Evolutionary conservation across 176 grass and related monocot genomes (phyloP), one percentile per base, ranked within the genome.

Genomic region (Bothriochloa decipiens): DNA sequence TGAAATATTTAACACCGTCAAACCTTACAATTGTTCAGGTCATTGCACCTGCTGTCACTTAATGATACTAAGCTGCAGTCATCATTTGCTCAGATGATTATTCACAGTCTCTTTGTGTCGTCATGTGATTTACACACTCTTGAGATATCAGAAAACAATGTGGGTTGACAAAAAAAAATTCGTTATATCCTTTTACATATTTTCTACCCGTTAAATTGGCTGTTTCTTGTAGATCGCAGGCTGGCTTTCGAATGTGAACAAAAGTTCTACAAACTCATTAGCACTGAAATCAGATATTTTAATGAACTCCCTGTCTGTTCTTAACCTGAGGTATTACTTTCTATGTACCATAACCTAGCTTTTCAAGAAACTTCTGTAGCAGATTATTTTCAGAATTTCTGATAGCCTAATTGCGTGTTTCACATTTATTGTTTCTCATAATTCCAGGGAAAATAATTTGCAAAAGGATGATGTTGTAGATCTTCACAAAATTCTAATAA

Each of bases 391-490:
- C 28, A 23, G 46, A 67, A 65, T 70, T 76, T 72, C 0, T 67
- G 66, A 78, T 82, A 27, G 22, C 68, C 69, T 74, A 27, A 68
- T 27, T 72, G 11, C 23, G 11, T 82, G 37, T 49, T 79, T 84
- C 35, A 57, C 28, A 78, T 69, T 68, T 22, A 32, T 65, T 68
- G 45, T 61, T 85, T 26, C 49, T 86, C 80, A 16, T 79, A 20
- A 86, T 89, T 75, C 40, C 75, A 98, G 96, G 88, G 87, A 88
- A 28, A 98, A 92, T 77, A 87, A 91, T 90, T 94, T 98, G 50
- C 81, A 87, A 32, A 72, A 85, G 50, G 50, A 79, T 3, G 96
- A 98, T 92, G 68, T 92, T 70, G 85, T 92, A 63, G 93, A 88
- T 81, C 89, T 98, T 83, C 53, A 69, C 65, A 82, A 83, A 72